Base-by-base conservation (phyloP, 768 basidiomycete species). In the Termitomyces sp. region DNA sequence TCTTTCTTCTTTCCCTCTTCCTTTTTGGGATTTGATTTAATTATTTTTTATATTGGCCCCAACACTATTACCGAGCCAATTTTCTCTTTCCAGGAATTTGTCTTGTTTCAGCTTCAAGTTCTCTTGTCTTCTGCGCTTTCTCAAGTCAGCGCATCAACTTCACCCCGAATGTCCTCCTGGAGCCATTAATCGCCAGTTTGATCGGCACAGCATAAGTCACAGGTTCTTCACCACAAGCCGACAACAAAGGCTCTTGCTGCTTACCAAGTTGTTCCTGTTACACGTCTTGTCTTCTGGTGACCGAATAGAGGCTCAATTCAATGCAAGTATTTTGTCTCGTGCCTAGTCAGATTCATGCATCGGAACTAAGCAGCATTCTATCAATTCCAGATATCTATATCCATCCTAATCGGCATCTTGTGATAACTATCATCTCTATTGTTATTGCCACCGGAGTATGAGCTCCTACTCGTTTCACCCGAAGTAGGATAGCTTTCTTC, bases 321-420 rank as follows among this genome's bases (percentile, higher is more conserved):
- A 13, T 24, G 38, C n/a, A n/a, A 24, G 7, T 24, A 22, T 52
- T 22, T 52, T 22, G 12, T 22, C 7, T 11, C 36, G 20, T 24
- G 15, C 36, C 22, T 53, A 7, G 36, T 16, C 45, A 38, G 7
- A 16, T 22, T 53, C 51, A 36, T 35, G 13, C 8, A n/a, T 52
- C 51, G 12, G 33, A 36, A 35, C 20, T 36, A 2, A 7, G 1
- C 11, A 51, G 11, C 49, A n/a, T 49, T 3, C 15, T 18, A 32
- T 35, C 35, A 52, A 48, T 57, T 35, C 20, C 16, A 39, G 46
- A 28, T 38, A 18, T 38, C 56, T 48, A 45, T 46, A 20, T 51
- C 39, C 52, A 53, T 54, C 20, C 20, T 48, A 33, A 35, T 53
- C 58, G 58, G 58, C 32, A 39, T 40, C 42, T 45, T 36, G 36